Conservation (phyloP, 257 asterid genomes). For the Anisodus tanguticus region DNA sequence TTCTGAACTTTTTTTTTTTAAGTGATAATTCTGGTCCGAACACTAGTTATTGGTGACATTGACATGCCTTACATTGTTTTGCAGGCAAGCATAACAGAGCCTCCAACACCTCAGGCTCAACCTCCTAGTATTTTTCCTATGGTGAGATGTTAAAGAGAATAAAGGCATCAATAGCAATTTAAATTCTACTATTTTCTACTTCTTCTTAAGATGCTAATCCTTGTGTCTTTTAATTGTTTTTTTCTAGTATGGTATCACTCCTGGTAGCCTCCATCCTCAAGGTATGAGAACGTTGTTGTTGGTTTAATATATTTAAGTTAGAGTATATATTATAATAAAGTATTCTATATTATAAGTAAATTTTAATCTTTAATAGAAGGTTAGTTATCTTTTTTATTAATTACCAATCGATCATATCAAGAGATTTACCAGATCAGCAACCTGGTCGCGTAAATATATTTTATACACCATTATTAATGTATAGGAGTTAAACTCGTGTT, state of each 20-base stretch:
- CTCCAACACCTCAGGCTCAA: constrained; percentile 41
- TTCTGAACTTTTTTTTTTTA: no score
- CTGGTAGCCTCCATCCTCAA: constrained; percentile 77
- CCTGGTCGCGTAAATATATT: no score
- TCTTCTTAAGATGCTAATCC: neutral
- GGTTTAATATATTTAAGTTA: no score
- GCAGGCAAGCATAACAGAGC: constrained; percentile 16
- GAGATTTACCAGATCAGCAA: no score
- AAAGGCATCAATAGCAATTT: neutral
- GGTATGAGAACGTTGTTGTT: constrained; percentile 41
- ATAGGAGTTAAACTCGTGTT: no score
- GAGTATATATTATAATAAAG: no score
- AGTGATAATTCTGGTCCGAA: no score
- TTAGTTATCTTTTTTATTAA: no score
- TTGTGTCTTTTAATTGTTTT: neutral
- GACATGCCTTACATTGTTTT: neutral
- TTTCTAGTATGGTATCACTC: constrained; percentile 62
- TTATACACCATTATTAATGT: no score
- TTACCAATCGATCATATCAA: no score
- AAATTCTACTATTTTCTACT: neutral
- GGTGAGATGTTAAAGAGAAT: constrained; percentile 18
- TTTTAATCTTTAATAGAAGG: no score
- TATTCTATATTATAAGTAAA: no score
- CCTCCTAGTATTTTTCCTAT: constrained; percentile 24
- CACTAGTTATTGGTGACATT: neutral